Percentiles rank a stretch among this genome's conserved stretches.
phyloP scores from a whole-genome alignment of 2,329 filamentous ascomycete genomes.

The Balansia obtecta region DNA sequence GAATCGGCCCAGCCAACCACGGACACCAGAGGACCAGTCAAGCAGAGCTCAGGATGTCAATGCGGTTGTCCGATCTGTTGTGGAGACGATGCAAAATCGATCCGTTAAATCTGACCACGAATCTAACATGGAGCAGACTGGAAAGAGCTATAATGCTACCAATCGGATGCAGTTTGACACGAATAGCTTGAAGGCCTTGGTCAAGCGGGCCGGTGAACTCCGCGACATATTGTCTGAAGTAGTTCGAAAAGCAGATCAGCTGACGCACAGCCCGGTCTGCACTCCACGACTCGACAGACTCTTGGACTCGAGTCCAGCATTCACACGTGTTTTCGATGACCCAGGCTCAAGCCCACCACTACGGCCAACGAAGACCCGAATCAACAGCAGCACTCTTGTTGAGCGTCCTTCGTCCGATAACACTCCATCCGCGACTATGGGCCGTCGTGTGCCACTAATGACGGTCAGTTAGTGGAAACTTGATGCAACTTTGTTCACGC shows the following conservation, averaged over 20 bases:
- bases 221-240: slow-evolving; percentile 47
- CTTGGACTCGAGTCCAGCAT: slow-evolving; percentile 50
- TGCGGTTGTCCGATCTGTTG: slow-evolving; percentile 46
- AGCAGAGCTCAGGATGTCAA: slow-evolving; percentile 25
- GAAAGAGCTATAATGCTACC: slow-evolving; percentile 24
- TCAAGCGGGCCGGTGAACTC: slow-evolving; percentile 48
- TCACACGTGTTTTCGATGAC: slow-evolving; percentile 53
- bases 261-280: slow-evolving; percentile 41
- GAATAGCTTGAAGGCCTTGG: slow-evolving; percentile 53
- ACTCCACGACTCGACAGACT: slow-evolving; percentile 34
- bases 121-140: slow-evolving; percentile 23
- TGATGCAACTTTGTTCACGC: neutral
- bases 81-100: slow-evolving; percentile 50
- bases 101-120: slow-evolving; percentile 18
- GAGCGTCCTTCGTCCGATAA: slow-evolving; percentile 37
- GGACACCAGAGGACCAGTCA: slow-evolving; percentile 25
- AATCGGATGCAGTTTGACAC: slow-evolving; percentile 53
- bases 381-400: slow-evolving; percentile 36
- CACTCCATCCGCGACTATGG: slow-evolving; percentile 37
- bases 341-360: slow-evolving; percentile 43
- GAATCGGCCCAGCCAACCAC: slow-evolving; percentile 28
- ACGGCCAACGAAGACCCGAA: slow-evolving; percentile 37
- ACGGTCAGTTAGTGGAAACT: slow-evolving; percentile 35
- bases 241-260: slow-evolving; percentile 45
- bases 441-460: slow-evolving; percentile 50